Base-by-base conservation (phyloP, 257 asterid genomes). In the Anisodus tanguticus region DNA sequence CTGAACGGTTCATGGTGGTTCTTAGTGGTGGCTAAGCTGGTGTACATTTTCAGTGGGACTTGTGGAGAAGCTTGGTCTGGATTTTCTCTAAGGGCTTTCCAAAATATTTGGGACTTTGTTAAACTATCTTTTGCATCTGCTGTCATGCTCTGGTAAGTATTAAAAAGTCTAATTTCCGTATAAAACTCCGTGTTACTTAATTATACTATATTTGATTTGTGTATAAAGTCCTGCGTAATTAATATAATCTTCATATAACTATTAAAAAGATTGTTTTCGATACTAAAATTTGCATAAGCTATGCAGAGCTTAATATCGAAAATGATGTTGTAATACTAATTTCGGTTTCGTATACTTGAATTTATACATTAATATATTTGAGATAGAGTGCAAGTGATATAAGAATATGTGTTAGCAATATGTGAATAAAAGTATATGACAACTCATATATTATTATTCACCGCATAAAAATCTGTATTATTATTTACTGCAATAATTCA, bases 41-140 rank as follows among this genome's bases (percentile, higher is more conserved):
- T 83, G 37, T 93, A 93, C 64, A 69, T 93, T 0, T 87, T 88
- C 5, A 81, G 91, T 54, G 97, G 93, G 15, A 74, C 90, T 22
- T 93, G 95, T 22, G 93, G 89, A 3, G 57, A 84, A 58, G 93
- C 97, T 19, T 93, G 97, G 95, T 54, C 88, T 9, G 95, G 95
- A 4, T 89, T 93, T 81, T 86, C 95, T 0, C 53, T 60, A 63
- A 82, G 57, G 85, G 94, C 97, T 8, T 88, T 91, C 71, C 88
- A 85, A 2, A 82, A 88, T 71, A 86, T 93, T 9, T 85, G 91
- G 87, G 92, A 90, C 0, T 93, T 93, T 74, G 91, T 91, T 4
- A 86, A 78, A 55, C 66, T 92, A n/a, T 92, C 94, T 10, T 9
- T 90, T 49, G 92, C 93, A 5, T 92, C 97, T 0, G 97, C 93